phyloP scores from a whole-genome alignment of 2,329 filamentous ascomycete genomes.

The Paracoccidioides brasiliensis region DNA sequence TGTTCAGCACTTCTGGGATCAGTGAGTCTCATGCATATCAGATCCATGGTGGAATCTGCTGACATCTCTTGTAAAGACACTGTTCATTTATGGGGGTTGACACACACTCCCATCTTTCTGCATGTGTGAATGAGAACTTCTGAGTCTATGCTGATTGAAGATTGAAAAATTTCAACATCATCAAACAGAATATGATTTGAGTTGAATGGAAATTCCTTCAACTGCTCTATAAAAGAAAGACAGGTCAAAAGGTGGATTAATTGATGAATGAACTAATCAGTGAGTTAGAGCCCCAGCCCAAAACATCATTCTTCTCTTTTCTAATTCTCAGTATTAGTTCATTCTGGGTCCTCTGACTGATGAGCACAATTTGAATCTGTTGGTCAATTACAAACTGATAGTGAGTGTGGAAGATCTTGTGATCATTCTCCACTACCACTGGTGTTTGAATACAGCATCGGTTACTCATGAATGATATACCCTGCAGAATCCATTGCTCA shows the following conservation, averaged over 20 bases:
- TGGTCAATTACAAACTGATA: background rate
- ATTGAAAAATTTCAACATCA: background rate
- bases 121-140: conserved; percentile 2
- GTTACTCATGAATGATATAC: conserved; percentile 3
- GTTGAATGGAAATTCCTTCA: conserved; percentile 5
- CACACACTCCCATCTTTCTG: background rate
- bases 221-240: conserved; percentile 3
- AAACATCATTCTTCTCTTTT: background rate
- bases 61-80: background rate
- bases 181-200: background rate
- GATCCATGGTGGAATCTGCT: background rate
- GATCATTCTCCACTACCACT: background rate
- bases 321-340: background rate
- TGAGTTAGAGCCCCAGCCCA: background rate
- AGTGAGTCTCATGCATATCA: conserved; percentile 1
- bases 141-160: background rate
- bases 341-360: background rate
- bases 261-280: conserved; percentile 3
- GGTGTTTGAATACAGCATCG: background rate
- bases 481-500: background rate
- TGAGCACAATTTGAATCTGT: background rate
- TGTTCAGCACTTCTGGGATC: conserved; percentile 5
- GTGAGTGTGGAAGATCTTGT: background rate
- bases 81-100: conserved; percentile 2
- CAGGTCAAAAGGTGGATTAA: conserved; percentile 4